Evolutionary conservation across 2,329 filamentous ascomycete genomes (phyloP).

Genomic region (Colletotrichum sp.): DNA sequence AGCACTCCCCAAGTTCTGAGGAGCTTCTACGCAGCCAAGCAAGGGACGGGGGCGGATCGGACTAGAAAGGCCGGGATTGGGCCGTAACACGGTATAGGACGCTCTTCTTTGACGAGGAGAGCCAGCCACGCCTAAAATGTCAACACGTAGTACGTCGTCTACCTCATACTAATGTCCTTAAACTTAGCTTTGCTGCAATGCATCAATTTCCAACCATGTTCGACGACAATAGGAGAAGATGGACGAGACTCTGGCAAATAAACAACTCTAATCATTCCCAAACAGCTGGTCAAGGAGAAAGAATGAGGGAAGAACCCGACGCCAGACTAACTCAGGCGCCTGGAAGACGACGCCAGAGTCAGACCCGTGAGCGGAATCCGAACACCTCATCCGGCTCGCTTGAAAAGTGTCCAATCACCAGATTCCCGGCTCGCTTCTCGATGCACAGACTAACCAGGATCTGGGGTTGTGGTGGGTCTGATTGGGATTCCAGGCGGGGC

Average conservation of each 20-base stretch:
- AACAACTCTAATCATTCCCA: neutral
- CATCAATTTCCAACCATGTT: neutral
- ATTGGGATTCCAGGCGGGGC: neutral
- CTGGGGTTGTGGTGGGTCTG: neutral
- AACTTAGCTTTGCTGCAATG: neutral
- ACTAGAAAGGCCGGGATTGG: neutral
- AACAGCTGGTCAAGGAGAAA: neutral
- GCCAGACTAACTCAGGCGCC: neutral
- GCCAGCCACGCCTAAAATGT: neutral
- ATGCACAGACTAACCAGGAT: neutral
- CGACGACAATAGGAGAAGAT: neutral
- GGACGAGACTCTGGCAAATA: neutral
- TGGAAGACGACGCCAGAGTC: conserved; percentile 2
- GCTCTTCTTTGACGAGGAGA: neutral
- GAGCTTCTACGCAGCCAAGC: neutral
- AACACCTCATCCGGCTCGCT: conserved; percentile 30
- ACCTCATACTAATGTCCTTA: neutral
- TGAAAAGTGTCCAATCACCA: conserved; percentile 37
- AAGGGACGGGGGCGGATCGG: neutral
- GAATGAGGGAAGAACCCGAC: neutral
- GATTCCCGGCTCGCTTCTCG: conserved; percentile 35
- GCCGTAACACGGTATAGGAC: neutral
- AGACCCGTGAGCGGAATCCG: neutral
- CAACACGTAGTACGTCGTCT: neutral
- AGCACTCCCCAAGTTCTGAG: neutral